A percentile compares a stretch with the other conserved stretches of the same genome.
Evolutionary conservation across 495 filamentous ascomycete species (phyloP).

Genomic region (Extremus antarcticus): DNA sequence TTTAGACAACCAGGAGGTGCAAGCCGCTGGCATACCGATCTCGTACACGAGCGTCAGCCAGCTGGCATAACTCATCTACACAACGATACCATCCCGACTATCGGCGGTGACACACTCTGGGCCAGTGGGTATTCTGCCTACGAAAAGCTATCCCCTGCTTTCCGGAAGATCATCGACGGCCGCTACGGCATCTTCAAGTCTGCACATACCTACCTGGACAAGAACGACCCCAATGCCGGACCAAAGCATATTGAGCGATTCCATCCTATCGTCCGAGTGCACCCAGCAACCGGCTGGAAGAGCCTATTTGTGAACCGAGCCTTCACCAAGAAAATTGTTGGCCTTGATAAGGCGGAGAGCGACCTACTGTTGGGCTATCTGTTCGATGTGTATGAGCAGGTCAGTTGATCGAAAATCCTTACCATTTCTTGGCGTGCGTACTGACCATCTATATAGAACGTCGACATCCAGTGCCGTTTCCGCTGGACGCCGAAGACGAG

Average conservation of each 20-base stretch:
- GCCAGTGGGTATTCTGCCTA: constrained; percentile 59
- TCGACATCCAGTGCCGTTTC: constrained; percentile 59
- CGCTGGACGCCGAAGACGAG: too few relatives aligned
- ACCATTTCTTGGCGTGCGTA: not conserved
- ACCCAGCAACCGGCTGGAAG: constrained; percentile 63
- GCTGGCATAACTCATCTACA: constrained; percentile 61
- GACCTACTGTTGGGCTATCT: constrained; percentile 59
- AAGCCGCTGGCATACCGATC: too few relatives aligned
- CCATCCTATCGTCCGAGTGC: constrained; percentile 59
- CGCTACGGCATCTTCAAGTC: constrained; percentile 54
- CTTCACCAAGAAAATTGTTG: constrained; percentile 55
- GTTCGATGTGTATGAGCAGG: constrained; percentile 49
- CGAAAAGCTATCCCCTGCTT: constrained; percentile 57
- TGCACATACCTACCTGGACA: constrained; percentile 53
- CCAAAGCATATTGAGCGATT: constrained; percentile 53
- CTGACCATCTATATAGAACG: constrained; percentile 34
- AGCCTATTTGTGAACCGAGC: constrained; percentile 58
- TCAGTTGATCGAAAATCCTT: not conserved
- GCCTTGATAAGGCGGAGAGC: constrained; percentile 53
- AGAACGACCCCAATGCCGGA: constrained; percentile 47
- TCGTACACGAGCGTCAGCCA: constrained; percentile 59
- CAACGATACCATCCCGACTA: constrained; percentile 50
- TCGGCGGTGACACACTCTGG: constrained; percentile 65
- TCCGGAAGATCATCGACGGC: constrained; percentile 62
- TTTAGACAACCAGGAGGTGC: too few relatives aligned